Base-by-base conservation (phyloP, 345 rosid species). In the Populus pruinosa region DNA sequence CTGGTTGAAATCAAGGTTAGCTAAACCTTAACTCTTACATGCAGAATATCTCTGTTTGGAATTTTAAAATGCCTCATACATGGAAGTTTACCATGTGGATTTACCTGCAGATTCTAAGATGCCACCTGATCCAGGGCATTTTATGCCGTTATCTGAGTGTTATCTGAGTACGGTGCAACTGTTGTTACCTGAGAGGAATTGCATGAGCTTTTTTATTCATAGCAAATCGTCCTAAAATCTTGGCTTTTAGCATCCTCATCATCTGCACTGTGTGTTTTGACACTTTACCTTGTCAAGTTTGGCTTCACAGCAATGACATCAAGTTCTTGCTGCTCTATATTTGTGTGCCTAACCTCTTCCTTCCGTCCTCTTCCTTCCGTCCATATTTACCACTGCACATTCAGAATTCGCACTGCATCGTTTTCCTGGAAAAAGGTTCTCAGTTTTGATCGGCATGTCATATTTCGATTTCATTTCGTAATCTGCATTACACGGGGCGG, bases 21-120 rank as follows among this genome's bases (percentile, higher is more conserved):
- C 53, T 62, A 72, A 69, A 66, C 36, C 65, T 67, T 41, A 73
- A 77, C 80, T 78, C 70, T 63, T 36, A 62, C 64, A 36, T 86
- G 84, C 81, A 84, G 81, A 82, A n/a, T 50, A 44, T 67, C 56
- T 68, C 44, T 23, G 61, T 79, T 23, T 59, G 68, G 53, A 49
- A 38, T 47, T 67, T 79, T 55, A 78, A 4, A 20, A 65, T 65
- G 53, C 43, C 73, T 43, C 61, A 29, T 73, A 7, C 39, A 12
- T 13, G 39, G 70, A 23, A 44, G 38, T 43, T 74, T 44, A 64
- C 18, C 63, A 56, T n/a, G 29, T 56, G 23, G 29, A 21, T 56
- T 56, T 21, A 9, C 5, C 23, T 56, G 23, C 63, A 56, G 12
- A 8, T 56, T 56, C 63, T 56, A 56, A 21, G n/a, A 56, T 56